phyloP scores from a whole-genome alignment of 306 rosid genomes.

The Cicer pinnatifidum region DNA sequence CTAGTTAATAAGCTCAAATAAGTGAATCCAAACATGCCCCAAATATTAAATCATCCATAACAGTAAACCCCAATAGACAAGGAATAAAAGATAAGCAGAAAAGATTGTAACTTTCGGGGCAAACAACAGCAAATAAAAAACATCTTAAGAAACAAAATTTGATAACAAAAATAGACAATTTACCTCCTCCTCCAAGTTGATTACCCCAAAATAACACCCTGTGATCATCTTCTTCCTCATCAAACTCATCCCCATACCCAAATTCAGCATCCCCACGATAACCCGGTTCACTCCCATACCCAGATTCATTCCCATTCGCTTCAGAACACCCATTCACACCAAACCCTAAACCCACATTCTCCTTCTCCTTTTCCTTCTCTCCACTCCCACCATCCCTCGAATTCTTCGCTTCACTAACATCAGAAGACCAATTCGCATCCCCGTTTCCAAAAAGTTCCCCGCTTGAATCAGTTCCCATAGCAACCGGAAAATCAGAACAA shows the following conservation, averaged over 20 bases:
- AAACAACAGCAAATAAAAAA: neutral
- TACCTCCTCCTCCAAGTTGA: slow-evolving; percentile 61
- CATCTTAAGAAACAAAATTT: neutral
- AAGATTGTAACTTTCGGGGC: neutral
- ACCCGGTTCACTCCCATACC: slow-evolving; percentile 99
- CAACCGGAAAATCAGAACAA: slow-evolving; percentile 93
- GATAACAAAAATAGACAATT: neutral
- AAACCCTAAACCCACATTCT: slow-evolving; percentile 66
- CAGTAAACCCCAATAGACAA: neutral
- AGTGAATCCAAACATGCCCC: neutral
- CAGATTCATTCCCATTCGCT: slow-evolving; percentile 79
- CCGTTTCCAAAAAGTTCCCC: slow-evolving; percentile 93
- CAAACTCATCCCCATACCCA: slow-evolving; percentile 93
- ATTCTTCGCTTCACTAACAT: slow-evolving; percentile 88
- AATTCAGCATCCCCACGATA: slow-evolving; percentile 98
- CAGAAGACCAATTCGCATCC: slow-evolving; percentile 89
- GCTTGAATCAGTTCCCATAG: slow-evolving; percentile 90
- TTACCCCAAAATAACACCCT: slow-evolving; percentile 81
- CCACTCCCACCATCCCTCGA: slow-evolving; percentile 63
- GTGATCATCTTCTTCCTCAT: slow-evolving; percentile 91
- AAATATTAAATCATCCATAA: neutral
- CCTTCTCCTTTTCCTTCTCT: slow-evolving; percentile 87
- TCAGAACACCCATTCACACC: slow-evolving; percentile 71
- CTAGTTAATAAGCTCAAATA: too few relatives aligned
- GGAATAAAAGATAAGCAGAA: neutral